A percentile compares a stretch with the other conserved stretches of the same genome.
These are phyloP conservation scores for Trichophyton verrucosum DNA, from an alignment of 2,329 filamentous ascomycete genomes.

Conservation along the genomic window DNA sequence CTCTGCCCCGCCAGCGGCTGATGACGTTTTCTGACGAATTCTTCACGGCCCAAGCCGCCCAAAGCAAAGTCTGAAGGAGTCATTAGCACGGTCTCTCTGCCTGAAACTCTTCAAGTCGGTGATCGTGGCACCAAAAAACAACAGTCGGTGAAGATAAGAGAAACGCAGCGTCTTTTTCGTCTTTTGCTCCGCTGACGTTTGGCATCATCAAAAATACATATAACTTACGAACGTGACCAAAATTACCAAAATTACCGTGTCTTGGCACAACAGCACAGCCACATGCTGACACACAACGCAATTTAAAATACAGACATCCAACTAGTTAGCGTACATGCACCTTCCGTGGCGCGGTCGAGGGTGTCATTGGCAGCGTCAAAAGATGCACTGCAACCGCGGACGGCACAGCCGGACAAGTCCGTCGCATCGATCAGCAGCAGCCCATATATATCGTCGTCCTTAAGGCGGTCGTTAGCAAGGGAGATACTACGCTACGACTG, in stretches of 20 bases:
- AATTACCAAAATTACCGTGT: neutral
- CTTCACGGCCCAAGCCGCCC: neutral
- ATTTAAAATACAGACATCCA: neutral
- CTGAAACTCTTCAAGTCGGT: neutral
- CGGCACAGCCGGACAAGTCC: constrained; percentile 1
- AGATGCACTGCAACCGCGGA: neutral
- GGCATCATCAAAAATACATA: neutral
- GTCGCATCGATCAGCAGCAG: constrained; percentile 1
- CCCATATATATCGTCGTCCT: neutral
- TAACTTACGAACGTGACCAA: neutral
- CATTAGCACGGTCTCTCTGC: neutral
- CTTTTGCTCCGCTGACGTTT: neutral
- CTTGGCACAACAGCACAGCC: neutral
- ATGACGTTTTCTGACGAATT: neutral
- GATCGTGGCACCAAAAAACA: neutral
- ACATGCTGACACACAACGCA: neutral
- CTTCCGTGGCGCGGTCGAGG: neutral
- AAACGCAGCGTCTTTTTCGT: neutral
- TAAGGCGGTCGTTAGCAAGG: neutral
- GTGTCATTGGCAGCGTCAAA: neutral
- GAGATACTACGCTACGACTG: neutral
- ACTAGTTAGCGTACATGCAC: neutral
- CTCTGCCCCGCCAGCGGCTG: neutral
- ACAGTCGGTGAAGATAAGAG: neutral
- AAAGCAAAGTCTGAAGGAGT: neutral